phyloP scores from a whole-genome alignment of 495 filamentous ascomycete species.

The Penicillium subrubescens region DNA sequence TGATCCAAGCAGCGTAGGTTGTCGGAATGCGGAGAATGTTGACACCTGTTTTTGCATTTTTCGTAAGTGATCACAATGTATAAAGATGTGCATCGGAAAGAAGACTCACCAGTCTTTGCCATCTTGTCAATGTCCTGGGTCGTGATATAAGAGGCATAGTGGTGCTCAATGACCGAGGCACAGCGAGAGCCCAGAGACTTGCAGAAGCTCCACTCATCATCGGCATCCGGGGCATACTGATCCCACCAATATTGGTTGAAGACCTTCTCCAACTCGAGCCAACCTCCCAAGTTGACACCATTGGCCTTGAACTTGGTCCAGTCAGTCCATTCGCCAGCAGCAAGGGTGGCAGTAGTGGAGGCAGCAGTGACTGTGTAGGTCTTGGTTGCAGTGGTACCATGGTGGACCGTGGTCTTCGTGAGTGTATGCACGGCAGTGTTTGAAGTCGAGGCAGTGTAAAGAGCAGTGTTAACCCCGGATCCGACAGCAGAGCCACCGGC shows the following conservation, averaged over 20 bases:
- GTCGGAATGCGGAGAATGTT: constrained; percentile 24
- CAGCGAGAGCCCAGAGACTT: neutral
- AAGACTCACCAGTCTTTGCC: constrained; percentile 9
- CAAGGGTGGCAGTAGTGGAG: constrained; percentile 8
- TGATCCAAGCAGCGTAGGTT: constrained; percentile 16
- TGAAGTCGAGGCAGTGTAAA: too few species aligned
- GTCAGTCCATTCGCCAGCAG: constrained; percentile 11
- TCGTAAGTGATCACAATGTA: neutral
- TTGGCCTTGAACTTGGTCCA: constrained; percentile 21
- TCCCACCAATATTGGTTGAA: constrained; percentile 5
- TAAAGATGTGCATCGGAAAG: neutral
- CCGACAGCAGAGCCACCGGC: too few species aligned
- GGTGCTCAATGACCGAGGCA: constrained; percentile 6
- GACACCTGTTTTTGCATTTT: constrained; percentile 3
- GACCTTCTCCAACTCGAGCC: constrained; percentile 15
- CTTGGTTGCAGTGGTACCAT: too few species aligned
- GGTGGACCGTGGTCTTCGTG: too few species aligned
- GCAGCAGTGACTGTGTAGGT: too few species aligned
- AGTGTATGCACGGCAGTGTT: too few species aligned
- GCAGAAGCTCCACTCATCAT: constrained; percentile 27
- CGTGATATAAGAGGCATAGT: constrained; percentile 33
- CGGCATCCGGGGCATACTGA: neutral
- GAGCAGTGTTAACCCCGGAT: too few species aligned
- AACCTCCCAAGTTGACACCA: constrained; percentile 2
- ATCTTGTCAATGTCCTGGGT: constrained; percentile 31